These are phyloP conservation scores for Schoenoplectus tabernaemontani DNA, from an alignment of 202 grass and related monocot genomes.

Conservation along the genomic window DNA sequence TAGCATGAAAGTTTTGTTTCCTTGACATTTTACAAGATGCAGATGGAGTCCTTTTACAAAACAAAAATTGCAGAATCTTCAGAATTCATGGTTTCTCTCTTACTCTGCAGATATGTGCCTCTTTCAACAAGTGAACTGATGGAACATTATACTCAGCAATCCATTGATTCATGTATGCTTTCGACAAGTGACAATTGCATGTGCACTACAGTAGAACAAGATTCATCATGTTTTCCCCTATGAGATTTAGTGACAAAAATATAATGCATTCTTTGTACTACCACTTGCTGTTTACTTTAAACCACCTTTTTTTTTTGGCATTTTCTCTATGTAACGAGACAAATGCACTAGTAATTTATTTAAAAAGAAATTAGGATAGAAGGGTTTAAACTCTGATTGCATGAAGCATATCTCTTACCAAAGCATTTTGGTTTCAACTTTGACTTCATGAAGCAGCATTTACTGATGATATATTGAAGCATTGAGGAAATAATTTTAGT, in stretches of 20 bases:
- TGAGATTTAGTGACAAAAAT: not conserved
- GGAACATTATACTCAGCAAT: slow-evolving; percentile 63
- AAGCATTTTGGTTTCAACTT: not conserved
- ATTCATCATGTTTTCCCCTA: not conserved
- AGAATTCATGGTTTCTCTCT: not conserved
- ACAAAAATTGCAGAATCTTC: not conserved
- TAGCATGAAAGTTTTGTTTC: no score
- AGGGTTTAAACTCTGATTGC: no score
- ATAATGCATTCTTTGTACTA: not conserved
- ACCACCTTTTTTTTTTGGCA: not conserved
- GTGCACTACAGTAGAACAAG: not conserved
- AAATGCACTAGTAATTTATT: not conserved
- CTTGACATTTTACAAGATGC: not conserved
- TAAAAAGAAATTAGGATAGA: not conserved
- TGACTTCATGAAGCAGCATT: not conserved
- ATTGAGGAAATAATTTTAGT: not conserved
- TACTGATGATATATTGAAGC: not conserved
- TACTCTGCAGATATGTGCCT: slow-evolving; percentile 62
- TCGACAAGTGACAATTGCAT: not conserved
- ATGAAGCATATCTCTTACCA: not conserved
- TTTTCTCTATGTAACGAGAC: slow-evolving; percentile 1
- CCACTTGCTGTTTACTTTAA: no score
- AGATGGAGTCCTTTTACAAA: not conserved
- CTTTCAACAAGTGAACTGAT: slow-evolving; percentile 75
- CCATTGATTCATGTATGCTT: slow-evolving; percentile 66